Conservation (phyloP, 768 basidiomycete species). For the Termitomyces sp. region DNA sequence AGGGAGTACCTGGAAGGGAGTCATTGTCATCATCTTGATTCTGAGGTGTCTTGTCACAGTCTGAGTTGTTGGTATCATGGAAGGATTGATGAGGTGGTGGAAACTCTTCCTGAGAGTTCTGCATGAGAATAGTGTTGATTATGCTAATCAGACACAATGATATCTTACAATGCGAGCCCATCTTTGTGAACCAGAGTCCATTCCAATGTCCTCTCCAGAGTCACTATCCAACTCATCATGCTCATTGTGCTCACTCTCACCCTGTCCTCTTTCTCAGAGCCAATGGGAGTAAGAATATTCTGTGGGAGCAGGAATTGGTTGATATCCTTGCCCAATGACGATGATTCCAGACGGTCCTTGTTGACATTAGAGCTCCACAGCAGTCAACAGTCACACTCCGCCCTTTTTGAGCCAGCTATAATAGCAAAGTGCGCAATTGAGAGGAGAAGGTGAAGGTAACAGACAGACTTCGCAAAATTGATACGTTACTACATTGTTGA, state of each 20-base stretch:
- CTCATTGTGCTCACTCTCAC: neutral
- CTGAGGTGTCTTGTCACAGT: no score
- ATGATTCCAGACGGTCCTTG: neutral
- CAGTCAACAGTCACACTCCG: no score
- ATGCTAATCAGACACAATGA: no score
- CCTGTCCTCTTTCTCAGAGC: neutral
- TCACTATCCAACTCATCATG: neutral
- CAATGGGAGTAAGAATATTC: neutral
- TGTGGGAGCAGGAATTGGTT: neutral
- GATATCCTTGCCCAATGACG: neutral
- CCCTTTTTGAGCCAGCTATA: neutral
- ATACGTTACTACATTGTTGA: no score
- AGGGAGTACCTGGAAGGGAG: neutral
- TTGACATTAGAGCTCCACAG: neutral
- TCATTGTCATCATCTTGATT: neutral
- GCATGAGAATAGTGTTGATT: no score
- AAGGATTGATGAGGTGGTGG: no score
- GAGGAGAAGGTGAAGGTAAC: no score
- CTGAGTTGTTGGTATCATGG: no score
- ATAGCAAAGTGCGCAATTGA: neutral
- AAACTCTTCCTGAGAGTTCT: no score
- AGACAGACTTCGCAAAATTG: no score
- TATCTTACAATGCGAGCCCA: neutral
- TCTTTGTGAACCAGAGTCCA: neutral
- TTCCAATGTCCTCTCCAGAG: neutral